Evolutionary conservation across 2,329 filamentous ascomycete genomes (phyloP).

Genomic region (Emmonsiellopsis sp.): DNA sequence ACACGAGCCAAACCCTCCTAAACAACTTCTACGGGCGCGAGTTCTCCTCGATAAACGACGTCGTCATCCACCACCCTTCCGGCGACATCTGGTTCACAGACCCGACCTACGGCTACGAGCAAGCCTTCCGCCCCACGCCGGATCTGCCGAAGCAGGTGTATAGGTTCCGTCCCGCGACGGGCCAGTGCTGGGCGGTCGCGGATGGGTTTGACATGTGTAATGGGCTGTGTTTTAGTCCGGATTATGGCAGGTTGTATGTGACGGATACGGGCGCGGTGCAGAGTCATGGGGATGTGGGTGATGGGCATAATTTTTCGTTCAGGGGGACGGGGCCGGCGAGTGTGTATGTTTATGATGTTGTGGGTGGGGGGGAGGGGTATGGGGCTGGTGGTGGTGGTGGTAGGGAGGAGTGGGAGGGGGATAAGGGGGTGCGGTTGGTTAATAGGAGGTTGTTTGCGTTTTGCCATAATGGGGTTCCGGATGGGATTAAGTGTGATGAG

Average conservation of each 20-base stretch:
- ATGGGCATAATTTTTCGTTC: constrained; percentile 8
- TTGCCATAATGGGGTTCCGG: constrained; percentile 37
- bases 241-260: constrained; percentile 31
- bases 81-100: constrained; percentile 32
- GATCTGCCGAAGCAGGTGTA: constrained; percentile 29
- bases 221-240: constrained; percentile 34
- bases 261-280: constrained; percentile 29
- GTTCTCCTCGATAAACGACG: constrained; percentile 32
- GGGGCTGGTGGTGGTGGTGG: no score
- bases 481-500: constrained; percentile 39
- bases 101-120: constrained; percentile 27
- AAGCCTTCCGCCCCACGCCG: constrained; percentile 25
- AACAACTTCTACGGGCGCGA: constrained; percentile 26
- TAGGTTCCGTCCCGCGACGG: constrained; percentile 26
- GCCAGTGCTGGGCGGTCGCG: constrained; percentile 26
- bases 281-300: constrained; percentile 12
- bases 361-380: constrained; percentile 16
- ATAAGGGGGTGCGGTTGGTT: constrained; percentile 27
- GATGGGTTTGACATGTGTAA: constrained; percentile 33
- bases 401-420: no score
- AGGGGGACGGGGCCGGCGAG: constrained; percentile 13
- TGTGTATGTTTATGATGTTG: constrained; percentile 34
- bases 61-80: constrained; percentile 24
- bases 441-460: constrained; percentile 47
- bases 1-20: constrained; percentile 17